Base-by-base conservation (phyloP, 78 protist genomes). In the Dictyostelium intermedium region DNA sequence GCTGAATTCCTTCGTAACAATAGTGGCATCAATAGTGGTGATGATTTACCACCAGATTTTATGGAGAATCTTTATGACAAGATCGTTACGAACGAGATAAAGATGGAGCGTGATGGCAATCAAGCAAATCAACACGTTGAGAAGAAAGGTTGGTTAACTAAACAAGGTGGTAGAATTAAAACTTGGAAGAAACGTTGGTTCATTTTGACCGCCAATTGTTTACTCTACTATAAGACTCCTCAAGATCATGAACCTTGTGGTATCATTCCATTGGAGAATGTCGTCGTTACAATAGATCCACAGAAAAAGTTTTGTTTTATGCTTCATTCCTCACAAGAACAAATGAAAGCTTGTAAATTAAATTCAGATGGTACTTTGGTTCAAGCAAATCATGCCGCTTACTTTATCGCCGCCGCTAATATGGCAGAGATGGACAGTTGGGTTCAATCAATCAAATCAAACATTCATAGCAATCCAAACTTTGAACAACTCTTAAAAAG, bases 101-200 rank as follows among this genome's bases (percentile, higher is more conserved):
- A 95, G 81, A 95, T 95, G 97, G 94, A 89, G 56, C 72, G 94
- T 37, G 97, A 95, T 43, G 84, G 91, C 14, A 82, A 86, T n/a
- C 43, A 74, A 61, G 27, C 93, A 47, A 78, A 87, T 25, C 76
- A 61, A 32, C 91, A 81, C 35, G 95, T 87, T 27, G 97, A 95
- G 34, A 87, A 89, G 92, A 95, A 95, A 43, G 97, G 97, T 78
- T 95, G 97, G 97, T 81, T 95, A 50, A 95, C 95, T 16, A 95
- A 95, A 50, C 95, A 89, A 79, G 97, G 97, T 47, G 97, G 97
- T 32, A 39, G 93, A 37, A 84, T 96, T 92, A 96, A 96, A 27
- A 96, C 97, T 25, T 96, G 97, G 97, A 96, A 96, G 61, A 77
- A 91, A 32, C 78, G 97, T 47, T 96, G 97, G 97, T 96, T 96